Evolutionary conservation across 2,329 filamentous ascomycete genomes (phyloP).

Genomic region (Pseudogymnoascus sp.): DNA sequence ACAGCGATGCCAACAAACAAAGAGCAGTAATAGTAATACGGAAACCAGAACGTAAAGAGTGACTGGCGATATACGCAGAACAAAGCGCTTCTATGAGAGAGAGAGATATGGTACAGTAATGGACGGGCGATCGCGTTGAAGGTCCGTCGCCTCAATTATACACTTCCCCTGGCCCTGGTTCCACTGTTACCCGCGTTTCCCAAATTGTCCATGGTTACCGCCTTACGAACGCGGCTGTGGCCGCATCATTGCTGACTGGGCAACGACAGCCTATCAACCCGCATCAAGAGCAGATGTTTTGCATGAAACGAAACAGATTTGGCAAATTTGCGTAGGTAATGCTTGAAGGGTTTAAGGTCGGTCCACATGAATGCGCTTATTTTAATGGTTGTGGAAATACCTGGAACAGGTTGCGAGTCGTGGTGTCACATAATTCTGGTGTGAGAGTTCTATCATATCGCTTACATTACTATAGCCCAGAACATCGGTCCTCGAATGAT

Average conservation of each 20-base stretch:
- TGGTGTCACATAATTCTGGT: not conserved
- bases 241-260: constrained; percentile 3
- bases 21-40: not conserved
- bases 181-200: constrained; percentile 6
- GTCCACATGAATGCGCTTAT: constrained; percentile 4
- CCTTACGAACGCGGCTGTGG: not conserved
- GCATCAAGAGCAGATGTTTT: not conserved
- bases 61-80: constrained; percentile 5
- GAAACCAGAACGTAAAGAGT: not conserved
- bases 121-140: not conserved
- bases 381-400: not conserved
- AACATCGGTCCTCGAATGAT: not conserved
- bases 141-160: not conserved
- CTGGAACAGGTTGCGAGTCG: not conserved
- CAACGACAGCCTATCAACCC: constrained; percentile 2
- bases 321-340: not conserved
- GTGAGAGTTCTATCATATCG: not conserved
- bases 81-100: not conserved
- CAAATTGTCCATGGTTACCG: constrained; percentile 3
- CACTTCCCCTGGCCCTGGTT: constrained; percentile 5
- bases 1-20: constrained; percentile 3
- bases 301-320: constrained; percentile 6
- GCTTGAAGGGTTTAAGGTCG: not conserved
- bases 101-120: not conserved
- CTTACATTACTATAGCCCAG: not conserved